Percentiles rank a stretch among this genome's conserved stretches.
Evolutionary conservation across 495 filamentous ascomycete species (phyloP).

Genomic region (Penicillium chermesinum): DNA sequence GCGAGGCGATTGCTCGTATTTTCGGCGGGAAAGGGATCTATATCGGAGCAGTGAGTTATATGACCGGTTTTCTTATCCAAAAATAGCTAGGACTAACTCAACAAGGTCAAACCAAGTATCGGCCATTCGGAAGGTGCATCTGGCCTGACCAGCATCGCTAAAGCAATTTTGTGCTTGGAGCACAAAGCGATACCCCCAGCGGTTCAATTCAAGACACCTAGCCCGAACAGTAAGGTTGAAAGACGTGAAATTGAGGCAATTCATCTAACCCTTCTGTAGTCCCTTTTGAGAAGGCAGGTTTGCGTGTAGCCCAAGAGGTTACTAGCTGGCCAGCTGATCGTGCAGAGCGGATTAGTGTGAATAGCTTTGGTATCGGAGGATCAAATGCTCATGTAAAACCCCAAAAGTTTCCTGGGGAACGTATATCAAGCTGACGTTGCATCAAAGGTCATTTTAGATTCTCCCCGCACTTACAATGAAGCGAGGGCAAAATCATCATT

Average conservation of each 20-base stretch:
- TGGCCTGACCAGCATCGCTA: background rate
- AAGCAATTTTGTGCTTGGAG: background rate
- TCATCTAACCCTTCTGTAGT: background rate
- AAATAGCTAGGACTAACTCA: background rate
- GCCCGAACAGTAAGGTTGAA: background rate
- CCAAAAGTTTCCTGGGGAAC: too few relatives aligned
- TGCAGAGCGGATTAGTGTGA: background rate
- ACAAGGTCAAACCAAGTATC: background rate
- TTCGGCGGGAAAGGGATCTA: background rate
- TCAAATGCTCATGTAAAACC: conserved; percentile 11
- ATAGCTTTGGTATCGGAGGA: conserved; percentile 10
- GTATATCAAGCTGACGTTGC: background rate
- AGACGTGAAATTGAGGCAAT: background rate
- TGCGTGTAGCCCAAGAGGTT: background rate
- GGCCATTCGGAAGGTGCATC: conserved; percentile 2
- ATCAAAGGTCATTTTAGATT: background rate
- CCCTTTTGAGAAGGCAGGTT: conserved; percentile 1
- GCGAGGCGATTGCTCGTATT: conserved; percentile 27
- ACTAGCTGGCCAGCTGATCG: background rate
- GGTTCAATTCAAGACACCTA: conserved; percentile 1
- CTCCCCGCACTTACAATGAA: too few relatives aligned
- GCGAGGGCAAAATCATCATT: background rate
- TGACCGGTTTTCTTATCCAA: too few relatives aligned
- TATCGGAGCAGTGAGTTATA: background rate
- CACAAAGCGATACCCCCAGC: background rate